phyloP scores from a whole-genome alignment of 208 protist genomes.

The Lotmaria passim region DNA sequence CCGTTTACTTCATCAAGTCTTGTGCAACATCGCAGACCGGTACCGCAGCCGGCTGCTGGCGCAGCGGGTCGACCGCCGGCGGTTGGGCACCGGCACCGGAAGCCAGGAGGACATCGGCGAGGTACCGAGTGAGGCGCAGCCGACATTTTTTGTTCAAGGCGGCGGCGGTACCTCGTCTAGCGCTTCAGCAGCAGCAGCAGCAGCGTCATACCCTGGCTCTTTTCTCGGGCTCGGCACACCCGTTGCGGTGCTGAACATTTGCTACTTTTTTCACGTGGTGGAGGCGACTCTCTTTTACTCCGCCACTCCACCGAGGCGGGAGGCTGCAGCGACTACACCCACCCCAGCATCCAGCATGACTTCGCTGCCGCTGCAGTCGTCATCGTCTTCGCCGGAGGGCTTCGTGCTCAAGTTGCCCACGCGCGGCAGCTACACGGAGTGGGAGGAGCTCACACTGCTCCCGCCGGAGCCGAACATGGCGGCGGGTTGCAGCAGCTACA shows the following conservation, averaged over 20 bases:
- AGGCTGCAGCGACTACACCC: not conserved
- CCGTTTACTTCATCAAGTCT: slow-evolving; percentile 52
- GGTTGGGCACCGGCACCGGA: not conserved
- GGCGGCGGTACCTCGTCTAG: not conserved
- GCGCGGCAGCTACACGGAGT: slow-evolving; percentile 55
- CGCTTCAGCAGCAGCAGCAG: not conserved
- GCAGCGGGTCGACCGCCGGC: not conserved
- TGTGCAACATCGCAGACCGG: slow-evolving; percentile 64
- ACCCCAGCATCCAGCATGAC: not conserved
- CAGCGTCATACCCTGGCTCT: not conserved
- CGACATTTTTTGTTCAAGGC: not conserved
- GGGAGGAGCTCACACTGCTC: slow-evolving; percentile 49
- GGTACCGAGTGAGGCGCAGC: not conserved
- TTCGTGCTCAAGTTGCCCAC: slow-evolving; percentile 3
- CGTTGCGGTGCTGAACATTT: slow-evolving; percentile 53
- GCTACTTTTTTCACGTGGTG: slow-evolving; percentile 54
- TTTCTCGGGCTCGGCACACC: slow-evolving; percentile 48
- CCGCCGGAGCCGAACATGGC: not conserved
- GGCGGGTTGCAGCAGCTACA: not conserved
- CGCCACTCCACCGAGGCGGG: slow-evolving; percentile 4
- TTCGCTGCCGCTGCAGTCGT: not conserved
- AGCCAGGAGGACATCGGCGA: not conserved
- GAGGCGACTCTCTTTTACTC: slow-evolving; percentile 84
- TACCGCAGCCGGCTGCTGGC: slow-evolving; percentile 41
- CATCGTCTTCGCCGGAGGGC: slow-evolving; percentile 8